Conservation (phyloP, 768 basidiomycete species). For the Agrocybe pediades region DNA sequence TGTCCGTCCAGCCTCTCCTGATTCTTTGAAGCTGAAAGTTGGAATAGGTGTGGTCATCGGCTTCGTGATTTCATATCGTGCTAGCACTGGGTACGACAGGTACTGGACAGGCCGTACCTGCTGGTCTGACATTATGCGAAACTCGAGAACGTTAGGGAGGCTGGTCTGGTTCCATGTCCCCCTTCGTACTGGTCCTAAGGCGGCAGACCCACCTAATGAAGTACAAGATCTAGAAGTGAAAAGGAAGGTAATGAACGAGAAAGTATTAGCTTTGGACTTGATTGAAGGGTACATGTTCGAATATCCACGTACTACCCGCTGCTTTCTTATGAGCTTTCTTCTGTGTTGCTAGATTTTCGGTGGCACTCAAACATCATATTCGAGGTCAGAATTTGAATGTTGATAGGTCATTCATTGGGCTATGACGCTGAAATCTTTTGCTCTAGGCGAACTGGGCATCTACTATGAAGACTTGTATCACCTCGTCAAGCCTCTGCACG, state of each 20-base stretch:
- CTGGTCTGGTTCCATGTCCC: slow-evolving; percentile 68
- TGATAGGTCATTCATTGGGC: not conserved
- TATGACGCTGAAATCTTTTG: not conserved
- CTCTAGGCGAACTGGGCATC: slow-evolving; percentile 55
- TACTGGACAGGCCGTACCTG: slow-evolving; percentile 59
- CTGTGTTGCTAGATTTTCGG: slow-evolving; percentile 41
- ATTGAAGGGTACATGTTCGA: slow-evolving; percentile 48
- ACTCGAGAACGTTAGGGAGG: slow-evolving; percentile 48
- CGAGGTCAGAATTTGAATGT: slow-evolving; percentile 35
- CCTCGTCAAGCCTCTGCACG: slow-evolving; percentile 56
- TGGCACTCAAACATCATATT: slow-evolving; percentile 64
- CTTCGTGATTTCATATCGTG: slow-evolving; percentile 70
- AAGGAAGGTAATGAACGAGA: slow-evolving; percentile 59
- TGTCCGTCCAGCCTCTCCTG: slow-evolving; percentile 4
- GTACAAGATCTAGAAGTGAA: slow-evolving; percentile 41
- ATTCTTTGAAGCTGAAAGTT: not conserved
- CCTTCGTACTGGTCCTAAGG: slow-evolving; percentile 43
- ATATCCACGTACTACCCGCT: not conserved
- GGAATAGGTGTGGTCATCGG: slow-evolving; percentile 51
- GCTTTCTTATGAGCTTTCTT: not conserved
- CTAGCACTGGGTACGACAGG: slow-evolving; percentile 65
- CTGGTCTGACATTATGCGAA: slow-evolving; percentile 60
- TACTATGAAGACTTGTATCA: slow-evolving; percentile 66
- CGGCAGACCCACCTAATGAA: slow-evolving; percentile 35
- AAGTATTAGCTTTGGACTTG: slow-evolving; percentile 58